A percentile compares a stretch with the other conserved stretches of the same genome.
Evolutionary conservation across 1,139 yeast species (phyloP).

Genomic region (Yamadazyma oceani): DNA sequence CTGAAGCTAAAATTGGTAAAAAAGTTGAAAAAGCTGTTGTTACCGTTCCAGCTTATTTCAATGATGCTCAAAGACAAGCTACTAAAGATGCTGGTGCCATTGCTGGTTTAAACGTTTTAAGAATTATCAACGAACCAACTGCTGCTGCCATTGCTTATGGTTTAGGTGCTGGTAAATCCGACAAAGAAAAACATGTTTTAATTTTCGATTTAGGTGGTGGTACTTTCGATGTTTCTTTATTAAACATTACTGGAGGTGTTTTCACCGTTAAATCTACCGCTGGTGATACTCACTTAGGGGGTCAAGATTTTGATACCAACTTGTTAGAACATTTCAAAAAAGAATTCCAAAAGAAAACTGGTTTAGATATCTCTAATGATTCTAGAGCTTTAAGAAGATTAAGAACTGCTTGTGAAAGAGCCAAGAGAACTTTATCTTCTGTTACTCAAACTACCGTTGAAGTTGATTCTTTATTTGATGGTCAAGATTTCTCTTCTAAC

Average conservation of each 20-base stretch:
- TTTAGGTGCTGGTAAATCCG: conserved; percentile 60
- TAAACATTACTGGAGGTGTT: conserved; percentile 94
- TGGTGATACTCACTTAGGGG: conserved; percentile 99
- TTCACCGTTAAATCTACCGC: conserved; percentile 98
- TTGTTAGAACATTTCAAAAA: conserved; percentile 77
- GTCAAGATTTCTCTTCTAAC: conserved; percentile 94
- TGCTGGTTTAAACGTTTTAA: conserved; percentile 50
- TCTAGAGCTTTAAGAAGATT: conserved; percentile 97
- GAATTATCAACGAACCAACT: conserved; percentile 52
- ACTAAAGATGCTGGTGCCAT: conserved; percentile 52
- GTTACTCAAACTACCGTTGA: conserved; percentile 95
- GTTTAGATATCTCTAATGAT: conserved; percentile 85
- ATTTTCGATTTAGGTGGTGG: conserved; percentile 55
- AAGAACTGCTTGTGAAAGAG: conserved; percentile 99
- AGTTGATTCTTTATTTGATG: conserved; percentile 94
- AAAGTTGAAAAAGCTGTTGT: conserved; percentile 48
- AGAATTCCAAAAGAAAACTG: conserved; percentile 96
- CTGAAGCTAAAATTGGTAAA: conserved; percentile 45
- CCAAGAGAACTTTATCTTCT: conserved; percentile 97
- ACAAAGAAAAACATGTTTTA: conserved; percentile 71
- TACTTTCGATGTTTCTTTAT: conserved; percentile 60
- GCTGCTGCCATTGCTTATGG: conserved; percentile 54
- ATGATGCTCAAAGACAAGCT: conserved; percentile 53
- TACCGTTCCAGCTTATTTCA: conserved; percentile 52
- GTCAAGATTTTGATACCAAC: conserved; percentile 66